phyloP scores from a whole-genome alignment of 1,284 basidiomycete species.

The Pseudomicrostroma phylloplanum region DNA sequence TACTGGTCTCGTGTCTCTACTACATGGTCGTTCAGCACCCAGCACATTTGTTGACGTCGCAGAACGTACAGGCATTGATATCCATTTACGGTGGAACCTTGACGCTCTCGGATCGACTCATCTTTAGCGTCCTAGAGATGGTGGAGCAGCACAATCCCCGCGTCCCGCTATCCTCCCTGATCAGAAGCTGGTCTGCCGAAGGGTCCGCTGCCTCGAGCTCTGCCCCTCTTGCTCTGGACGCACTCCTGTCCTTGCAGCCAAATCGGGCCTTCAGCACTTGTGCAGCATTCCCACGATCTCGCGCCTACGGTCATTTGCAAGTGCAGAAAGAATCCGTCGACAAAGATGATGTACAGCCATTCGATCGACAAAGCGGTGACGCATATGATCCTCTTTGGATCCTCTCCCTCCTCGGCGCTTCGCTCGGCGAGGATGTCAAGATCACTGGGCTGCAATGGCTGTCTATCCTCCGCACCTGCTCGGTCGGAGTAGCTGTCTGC shows the following conservation, averaged over 20 bases:
- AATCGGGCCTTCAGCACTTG: slow-evolving; percentile 66
- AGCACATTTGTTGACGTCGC: slow-evolving; percentile 71
- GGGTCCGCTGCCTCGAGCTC: neutral
- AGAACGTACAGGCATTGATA: slow-evolving; percentile 69
- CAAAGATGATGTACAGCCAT: neutral
- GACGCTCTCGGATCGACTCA: slow-evolving; percentile 60
- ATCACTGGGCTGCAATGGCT: slow-evolving; percentile 71
- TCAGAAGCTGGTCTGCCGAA: slow-evolving; percentile 18
- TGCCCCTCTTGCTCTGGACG: slow-evolving; percentile 54
- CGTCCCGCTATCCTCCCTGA: slow-evolving; percentile 55
- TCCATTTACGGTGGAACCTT: slow-evolving; percentile 68
- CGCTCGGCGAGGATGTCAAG: slow-evolving; percentile 57
- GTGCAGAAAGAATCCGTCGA: neutral
- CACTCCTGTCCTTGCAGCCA: slow-evolving; percentile 66
- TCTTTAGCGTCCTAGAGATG: slow-evolving; percentile 68
- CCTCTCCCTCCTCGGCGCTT: slow-evolving; percentile 62
- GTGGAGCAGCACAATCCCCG: slow-evolving; percentile 66
- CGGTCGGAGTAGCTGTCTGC: slow-evolving; percentile 67
- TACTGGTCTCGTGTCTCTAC: slow-evolving; percentile 11
- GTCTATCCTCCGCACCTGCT: slow-evolving; percentile 73
- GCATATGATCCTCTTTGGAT: slow-evolving; percentile 77
- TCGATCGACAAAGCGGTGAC: neutral
- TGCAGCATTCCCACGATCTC: slow-evolving; percentile 61
- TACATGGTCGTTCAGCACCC: slow-evolving; percentile 62
- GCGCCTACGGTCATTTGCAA: slow-evolving; percentile 1